A percentile compares a stretch with the other conserved stretches of the same genome.
Conservation (phyloP, 164 flowering plant species). For the Umbellularia californica region DNA sequence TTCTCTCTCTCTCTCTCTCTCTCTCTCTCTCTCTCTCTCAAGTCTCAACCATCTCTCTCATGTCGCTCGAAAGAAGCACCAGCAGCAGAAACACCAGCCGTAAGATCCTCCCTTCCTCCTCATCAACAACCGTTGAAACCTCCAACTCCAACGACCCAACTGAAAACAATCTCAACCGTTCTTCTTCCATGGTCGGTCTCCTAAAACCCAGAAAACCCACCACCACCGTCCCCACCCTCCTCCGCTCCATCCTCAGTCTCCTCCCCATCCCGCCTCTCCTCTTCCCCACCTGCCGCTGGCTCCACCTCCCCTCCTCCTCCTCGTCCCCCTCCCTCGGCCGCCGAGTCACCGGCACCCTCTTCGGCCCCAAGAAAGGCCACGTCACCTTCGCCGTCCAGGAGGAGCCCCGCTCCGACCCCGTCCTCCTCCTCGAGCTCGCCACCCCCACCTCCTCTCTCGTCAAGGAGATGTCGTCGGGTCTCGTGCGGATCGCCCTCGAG, state of each 20-base stretch:
- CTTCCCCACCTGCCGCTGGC: slow-evolving; percentile 48
- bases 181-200: background rate
- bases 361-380: slow-evolving; percentile 77
- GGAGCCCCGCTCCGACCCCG: slow-evolving; percentile 62
- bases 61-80: background rate
- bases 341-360: slow-evolving; percentile 78
- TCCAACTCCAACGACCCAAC: slow-evolving; percentile 17
- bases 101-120: slow-evolving; percentile 35
- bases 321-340: slow-evolving; percentile 55
- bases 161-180: slow-evolving; percentile 9
- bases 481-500: slow-evolving; percentile 80
- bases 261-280: slow-evolving; percentile 23
- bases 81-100: slow-evolving; percentile 15
- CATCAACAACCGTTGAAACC: slow-evolving; percentile 12
- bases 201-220: slow-evolving; percentile 9
- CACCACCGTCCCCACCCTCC: background rate
- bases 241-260: slow-evolving; percentile 15
- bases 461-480: slow-evolving; percentile 85
- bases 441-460: slow-evolving; percentile 61
- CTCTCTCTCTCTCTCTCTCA: background rate
- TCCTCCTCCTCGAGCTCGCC: slow-evolving; percentile 62
- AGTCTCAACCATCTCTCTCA: background rate
- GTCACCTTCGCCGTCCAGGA: slow-evolving; percentile 77
- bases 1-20: background rate
- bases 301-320: slow-evolving; percentile 27